Percentiles rank a stretch among this genome's conserved stretches.
phyloP scores from a whole-genome alignment of 208 protist genomes.

The Trypanosoma platydactyli region DNA sequence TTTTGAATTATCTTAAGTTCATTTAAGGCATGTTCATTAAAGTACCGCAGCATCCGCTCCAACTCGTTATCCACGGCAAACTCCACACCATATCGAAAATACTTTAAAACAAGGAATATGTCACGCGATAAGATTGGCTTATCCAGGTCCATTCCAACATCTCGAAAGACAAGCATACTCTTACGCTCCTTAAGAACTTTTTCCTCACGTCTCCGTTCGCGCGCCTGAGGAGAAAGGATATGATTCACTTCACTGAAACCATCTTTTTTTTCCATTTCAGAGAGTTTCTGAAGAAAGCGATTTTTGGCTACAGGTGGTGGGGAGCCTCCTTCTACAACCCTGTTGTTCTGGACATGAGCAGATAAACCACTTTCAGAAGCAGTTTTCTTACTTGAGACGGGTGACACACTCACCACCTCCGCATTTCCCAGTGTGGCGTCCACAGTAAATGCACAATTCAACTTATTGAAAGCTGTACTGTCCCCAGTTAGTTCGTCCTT shows the following conservation, averaged over 20 bases:
- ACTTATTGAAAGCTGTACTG: too few relatives aligned
- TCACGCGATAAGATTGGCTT: slow-evolving; percentile 88
- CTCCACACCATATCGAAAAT: slow-evolving; percentile 84
- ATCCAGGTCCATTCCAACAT: slow-evolving; percentile 89
- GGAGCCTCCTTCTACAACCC: not conserved
- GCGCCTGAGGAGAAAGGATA: not conserved
- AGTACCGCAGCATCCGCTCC: slow-evolving; percentile 88
- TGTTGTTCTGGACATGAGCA: not conserved
- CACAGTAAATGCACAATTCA: too few relatives aligned
- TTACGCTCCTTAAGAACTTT: slow-evolving; percentile 72
- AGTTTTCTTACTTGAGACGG: not conserved
- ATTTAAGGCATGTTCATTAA: slow-evolving; percentile 88
- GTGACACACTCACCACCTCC: too few relatives aligned
- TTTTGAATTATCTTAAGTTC: slow-evolving; percentile 89
- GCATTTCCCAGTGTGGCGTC: too few relatives aligned
- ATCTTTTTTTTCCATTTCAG: slow-evolving; percentile 55
- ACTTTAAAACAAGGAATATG: slow-evolving; percentile 85
- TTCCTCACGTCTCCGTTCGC: slow-evolving; percentile 30
- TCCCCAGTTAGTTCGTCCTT: too few relatives aligned
- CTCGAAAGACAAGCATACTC: slow-evolving; percentile 80
- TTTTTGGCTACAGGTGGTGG: slow-evolving; percentile 23
- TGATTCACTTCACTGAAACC: slow-evolving; percentile 7
- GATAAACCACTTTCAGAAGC: not conserved
- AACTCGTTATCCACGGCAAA: slow-evolving; percentile 89
- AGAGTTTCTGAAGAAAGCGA: slow-evolving; percentile 60